Evolutionary conservation across 169 alveolate species (phyloP), one percentile per base, ranked within the genome.

Genomic region (Besnoitia besnoiti): DNA sequence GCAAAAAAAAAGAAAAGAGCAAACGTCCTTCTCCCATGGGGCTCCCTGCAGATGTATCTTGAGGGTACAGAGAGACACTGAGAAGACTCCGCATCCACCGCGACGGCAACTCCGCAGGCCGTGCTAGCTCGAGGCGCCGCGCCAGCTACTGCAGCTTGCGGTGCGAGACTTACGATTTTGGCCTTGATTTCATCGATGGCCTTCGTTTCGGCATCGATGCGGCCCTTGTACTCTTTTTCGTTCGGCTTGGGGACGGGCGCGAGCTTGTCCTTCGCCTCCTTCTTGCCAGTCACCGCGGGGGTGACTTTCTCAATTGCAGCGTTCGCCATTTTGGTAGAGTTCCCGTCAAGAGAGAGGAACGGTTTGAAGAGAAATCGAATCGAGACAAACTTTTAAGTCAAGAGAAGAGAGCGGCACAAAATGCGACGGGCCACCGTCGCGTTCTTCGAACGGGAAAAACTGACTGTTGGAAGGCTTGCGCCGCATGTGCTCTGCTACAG

Each of bases 191-290:
- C 91, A 27, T 91, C 94, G 84, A 91, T 91, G 50, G 94, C 94
- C 61, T 80, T 80, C 33, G 85, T 82, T 88, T 91, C 94, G 51
- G 88, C 91, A 21, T 91, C 91, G 67, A 91, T 73, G 62, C 88
- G 85, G 82, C 84, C 94, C 89, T 89, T 59, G 94, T 61, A 91
- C 51, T 82, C 88, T 67, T 91, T 82, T 42, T 91, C 94, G 55
- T 91, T 87, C 46, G 94, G 94, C 90, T 90, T 90, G 77, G 94
- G 94, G 85, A 90, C 94, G 40, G 94, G 94, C 82, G 85, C 94
- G 76, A 90, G 90, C 77, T 90, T 90, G 67, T 76, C 82, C 62
- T 88, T 80, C 77, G 42, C 44, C 35, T 90, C 94, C 35, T 77
- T 77, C 44, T 30, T 30, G 44, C 82, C 82, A 24, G 42, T 24